These are phyloP conservation scores for Trichoderma simmonsii DNA, from an alignment of 2,329 filamentous ascomycete genomes.

Conservation along the genomic window DNA sequence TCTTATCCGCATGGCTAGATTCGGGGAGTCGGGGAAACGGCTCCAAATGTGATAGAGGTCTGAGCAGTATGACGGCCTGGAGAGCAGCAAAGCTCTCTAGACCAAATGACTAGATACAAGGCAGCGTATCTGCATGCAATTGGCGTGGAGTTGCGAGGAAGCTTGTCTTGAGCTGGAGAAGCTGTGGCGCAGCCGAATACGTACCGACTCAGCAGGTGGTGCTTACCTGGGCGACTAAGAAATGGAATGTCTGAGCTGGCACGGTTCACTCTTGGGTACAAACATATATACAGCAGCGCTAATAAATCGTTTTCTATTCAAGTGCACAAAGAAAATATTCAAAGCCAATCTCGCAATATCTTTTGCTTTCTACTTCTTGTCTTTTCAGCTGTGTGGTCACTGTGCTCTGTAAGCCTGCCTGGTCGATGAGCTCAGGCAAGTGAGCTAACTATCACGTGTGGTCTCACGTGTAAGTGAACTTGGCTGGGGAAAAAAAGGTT, in stretches of 20 bases:
- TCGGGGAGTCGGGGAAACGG: not conserved
- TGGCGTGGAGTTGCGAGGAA: not conserved
- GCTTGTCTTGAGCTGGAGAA: slow-evolving; percentile 6
- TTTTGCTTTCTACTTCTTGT: not conserved
- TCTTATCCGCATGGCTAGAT: slow-evolving; percentile 70
- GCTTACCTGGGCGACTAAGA: not conserved
- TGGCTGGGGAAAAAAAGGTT: not conserved
- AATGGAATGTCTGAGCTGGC: not conserved
- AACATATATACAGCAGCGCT: not conserved
- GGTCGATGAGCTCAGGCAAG: not conserved
- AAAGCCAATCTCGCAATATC: not conserved
- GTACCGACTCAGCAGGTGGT: not conserved
- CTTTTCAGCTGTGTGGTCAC: not conserved
- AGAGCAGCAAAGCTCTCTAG: slow-evolving; percentile 13
- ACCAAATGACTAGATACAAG: not conserved
- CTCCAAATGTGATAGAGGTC: not conserved
- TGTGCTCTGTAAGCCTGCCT: not conserved
- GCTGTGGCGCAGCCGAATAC: slow-evolving; percentile 8
- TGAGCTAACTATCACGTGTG: not conserved
- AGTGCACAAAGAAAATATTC: not conserved
- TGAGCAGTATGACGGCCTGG: not conserved
- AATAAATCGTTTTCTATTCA: not conserved
- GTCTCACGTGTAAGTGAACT: not conserved
- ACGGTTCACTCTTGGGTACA: not conserved
- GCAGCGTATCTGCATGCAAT: not conserved